phyloP scores from a whole-genome alignment of 176 grass and related monocot species.

The Secale cereale region DNA sequence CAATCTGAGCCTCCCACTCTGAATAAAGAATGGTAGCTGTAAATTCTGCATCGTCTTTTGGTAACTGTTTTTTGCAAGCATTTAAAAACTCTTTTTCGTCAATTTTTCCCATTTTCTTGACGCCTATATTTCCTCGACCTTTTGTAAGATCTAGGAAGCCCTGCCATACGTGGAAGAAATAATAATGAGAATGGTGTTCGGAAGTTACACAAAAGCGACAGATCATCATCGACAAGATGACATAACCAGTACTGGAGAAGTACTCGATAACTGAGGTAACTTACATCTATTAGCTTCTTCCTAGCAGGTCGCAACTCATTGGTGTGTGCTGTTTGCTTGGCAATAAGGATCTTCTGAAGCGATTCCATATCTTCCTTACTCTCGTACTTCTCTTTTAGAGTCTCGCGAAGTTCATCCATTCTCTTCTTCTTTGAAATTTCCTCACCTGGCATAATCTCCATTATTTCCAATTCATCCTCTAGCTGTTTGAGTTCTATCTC shows the following conservation, averaged over 20 bases:
- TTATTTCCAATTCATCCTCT: slow-evolving; percentile 38
- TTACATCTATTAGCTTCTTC: neutral
- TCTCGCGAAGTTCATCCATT: neutral
- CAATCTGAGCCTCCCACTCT: too few relatives aligned
- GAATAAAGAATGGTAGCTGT: too few relatives aligned
- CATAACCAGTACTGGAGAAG: neutral
- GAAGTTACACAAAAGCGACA: neutral
- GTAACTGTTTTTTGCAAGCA: slow-evolving; percentile 28
- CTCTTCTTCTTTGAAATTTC: neutral
- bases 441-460: slow-evolving; percentile 38
- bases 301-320: neutral
- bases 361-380: neutral
- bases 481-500: slow-evolving; percentile 57
- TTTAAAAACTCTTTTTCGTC: slow-evolving; percentile 51
- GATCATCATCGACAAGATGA: neutral
- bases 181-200: neutral
- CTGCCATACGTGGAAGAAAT: neutral
- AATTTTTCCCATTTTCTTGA: slow-evolving; percentile 70
- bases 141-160: neutral
- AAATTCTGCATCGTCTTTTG: too few relatives aligned
- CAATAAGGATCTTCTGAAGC: neutral
- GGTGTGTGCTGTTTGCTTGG: neutral
- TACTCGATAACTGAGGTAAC: neutral
- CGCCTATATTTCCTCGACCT: slow-evolving; percentile 33
- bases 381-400: neutral